Conservation (phyloP, 306 rosid genomes). For the Arachis stenosperma region DNA sequence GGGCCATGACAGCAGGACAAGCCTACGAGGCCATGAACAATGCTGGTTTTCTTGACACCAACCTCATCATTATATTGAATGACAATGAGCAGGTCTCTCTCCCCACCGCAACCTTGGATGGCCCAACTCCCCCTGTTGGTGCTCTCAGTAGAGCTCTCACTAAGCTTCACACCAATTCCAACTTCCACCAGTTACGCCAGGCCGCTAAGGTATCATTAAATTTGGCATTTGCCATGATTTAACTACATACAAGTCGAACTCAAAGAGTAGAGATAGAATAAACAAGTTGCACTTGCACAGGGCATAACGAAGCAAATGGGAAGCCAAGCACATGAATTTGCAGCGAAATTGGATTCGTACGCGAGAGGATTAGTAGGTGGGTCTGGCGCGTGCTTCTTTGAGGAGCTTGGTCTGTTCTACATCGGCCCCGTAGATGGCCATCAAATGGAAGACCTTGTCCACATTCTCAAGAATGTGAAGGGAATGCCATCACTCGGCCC, state of each 20-base stretch:
- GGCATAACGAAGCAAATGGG: conserved; percentile 55
- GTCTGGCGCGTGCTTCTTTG: conserved; percentile 54
- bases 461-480: conserved; percentile 52
- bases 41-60: conserved; percentile 66
- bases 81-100: conserved; percentile 74
- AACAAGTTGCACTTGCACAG: conserved; percentile 34
- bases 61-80: conserved; percentile 63
- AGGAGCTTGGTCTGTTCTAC: conserved; percentile 65
- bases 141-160: conserved; percentile 66
- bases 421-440: conserved; percentile 76
- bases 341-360: conserved; percentile 53
- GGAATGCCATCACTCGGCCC: conserved; percentile 57
- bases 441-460: conserved; percentile 55
- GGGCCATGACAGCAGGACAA: conserved; percentile 75
- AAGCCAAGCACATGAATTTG: conserved; percentile 48
- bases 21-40: conserved; percentile 81
- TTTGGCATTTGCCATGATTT: too few species aligned
- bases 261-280: too few species aligned
- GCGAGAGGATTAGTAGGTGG: conserved; percentile 52
- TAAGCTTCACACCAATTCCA: conserved; percentile 45
- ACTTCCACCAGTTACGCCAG: conserved; percentile 53
- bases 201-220: conserved; percentile 51
- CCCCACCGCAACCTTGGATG: conserved; percentile 70
- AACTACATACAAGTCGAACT: too few species aligned
- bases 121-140: conserved; percentile 65